These are phyloP conservation scores for Westerdykella sp. DNA, from an alignment of 2,329 filamentous ascomycete species.

Conservation along the genomic window DNA sequence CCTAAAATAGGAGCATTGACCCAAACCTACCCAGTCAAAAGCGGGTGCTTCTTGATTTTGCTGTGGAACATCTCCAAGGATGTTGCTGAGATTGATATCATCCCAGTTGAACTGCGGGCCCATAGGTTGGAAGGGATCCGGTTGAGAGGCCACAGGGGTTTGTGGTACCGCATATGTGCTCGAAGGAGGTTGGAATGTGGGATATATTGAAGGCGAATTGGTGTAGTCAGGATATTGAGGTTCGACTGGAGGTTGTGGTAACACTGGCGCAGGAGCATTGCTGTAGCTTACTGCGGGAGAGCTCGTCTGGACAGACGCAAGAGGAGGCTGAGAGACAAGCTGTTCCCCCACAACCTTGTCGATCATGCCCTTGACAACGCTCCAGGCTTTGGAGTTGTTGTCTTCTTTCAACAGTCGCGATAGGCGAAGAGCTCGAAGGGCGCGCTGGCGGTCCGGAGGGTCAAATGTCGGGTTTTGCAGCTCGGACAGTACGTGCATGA, in stretches of 20 bases:
- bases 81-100: slow-evolving; percentile 32
- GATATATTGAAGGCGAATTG: slow-evolving; percentile 7
- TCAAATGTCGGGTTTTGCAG: slow-evolving; percentile 34
- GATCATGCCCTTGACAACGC: slow-evolving; percentile 35
- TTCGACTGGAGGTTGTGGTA: slow-evolving; percentile 2
- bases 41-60: slow-evolving; percentile 25
- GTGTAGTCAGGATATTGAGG: slow-evolving; percentile 3
- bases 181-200: background rate
- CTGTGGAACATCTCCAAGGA: slow-evolving; percentile 21
- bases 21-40: slow-evolving; percentile 32
- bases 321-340: slow-evolving; percentile 7
- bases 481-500: slow-evolving; percentile 37
- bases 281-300: slow-evolving; percentile 5
- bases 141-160: slow-evolving; percentile 2
- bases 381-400: slow-evolving; percentile 33
- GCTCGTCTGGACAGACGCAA: background rate
- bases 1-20: background rate
- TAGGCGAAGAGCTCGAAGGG: slow-evolving; percentile 29
- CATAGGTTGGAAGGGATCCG: background rate
- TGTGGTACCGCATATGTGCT: background rate
- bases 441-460: slow-evolving; percentile 30
- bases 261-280: slow-evolving; percentile 11
- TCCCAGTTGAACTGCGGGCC: slow-evolving; percentile 20
- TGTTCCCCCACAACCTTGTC: slow-evolving; percentile 30
- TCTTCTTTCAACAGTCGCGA: slow-evolving; percentile 28